Evolutionary conservation across 2,329 filamentous ascomycete genomes (phyloP), one percentile per base, ranked within the genome.

Genomic region (Aspergillus sp.): DNA sequence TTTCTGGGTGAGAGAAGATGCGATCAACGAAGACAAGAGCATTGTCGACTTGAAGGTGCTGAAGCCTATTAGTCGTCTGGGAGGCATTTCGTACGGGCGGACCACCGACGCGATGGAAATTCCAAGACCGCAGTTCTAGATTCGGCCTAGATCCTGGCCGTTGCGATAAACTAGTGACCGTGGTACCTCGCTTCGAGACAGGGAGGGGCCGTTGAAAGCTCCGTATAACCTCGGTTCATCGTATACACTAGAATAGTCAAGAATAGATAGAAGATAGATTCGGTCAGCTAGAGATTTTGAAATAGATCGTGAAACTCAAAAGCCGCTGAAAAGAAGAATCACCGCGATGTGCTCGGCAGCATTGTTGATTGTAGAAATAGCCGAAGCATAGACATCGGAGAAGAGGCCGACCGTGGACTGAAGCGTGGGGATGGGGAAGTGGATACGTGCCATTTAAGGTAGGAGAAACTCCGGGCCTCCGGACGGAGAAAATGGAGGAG

Each of bases 1-100:
- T 28, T 97, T 97, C 72, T 97, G 93, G 92, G 92, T 88, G 2
- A 80, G 93, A 56, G 91, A 96, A 73, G 94, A 97, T 78, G 92
- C 92, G 2, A 80, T 97, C 62, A 91, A 96, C 68, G 86, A 91
- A 72, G 88, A 92, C 8, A 84, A 82, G 70, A 91, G 87, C 66
- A 69, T 91, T 45, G 81, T 98, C 59, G 90, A 96, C 74, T 86
- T 91, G 10, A 84, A 88, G 78, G 82, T 96, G 8, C 78, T 97
- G 58, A 86, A 86, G 63, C 92, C 94, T 0, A 83, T 97, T 15
- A 87, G 86, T 65, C 85, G 94, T 39, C 70, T 97, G 23, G 94
- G 94, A 25, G 94, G 94, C 1, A 96, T 97, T 68, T 89, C 89
- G 0, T 98, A 97, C 73, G 89, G 84, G 0, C 84, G 92, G 47